Conservation (phyloP, 345 rosid species). For the Camelina neglecta region DNA sequence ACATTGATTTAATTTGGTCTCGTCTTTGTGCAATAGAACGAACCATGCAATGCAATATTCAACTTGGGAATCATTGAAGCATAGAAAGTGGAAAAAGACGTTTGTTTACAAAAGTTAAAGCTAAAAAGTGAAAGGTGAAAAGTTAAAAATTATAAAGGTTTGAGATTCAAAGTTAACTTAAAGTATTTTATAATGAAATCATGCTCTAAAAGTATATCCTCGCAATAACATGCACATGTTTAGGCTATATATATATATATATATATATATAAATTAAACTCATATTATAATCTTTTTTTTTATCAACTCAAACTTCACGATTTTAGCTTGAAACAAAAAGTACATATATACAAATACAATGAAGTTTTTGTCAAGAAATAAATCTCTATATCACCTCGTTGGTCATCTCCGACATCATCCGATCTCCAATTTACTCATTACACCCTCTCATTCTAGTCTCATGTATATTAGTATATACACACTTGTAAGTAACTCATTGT, state of each 20-base stretch:
- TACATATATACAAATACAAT: too few relatives aligned
- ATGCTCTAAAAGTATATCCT: conserved; percentile 29
- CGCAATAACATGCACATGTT: conserved; percentile 25
- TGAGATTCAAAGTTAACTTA: conserved; percentile 39
- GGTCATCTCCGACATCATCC: neutral
- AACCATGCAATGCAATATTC: conserved; percentile 31
- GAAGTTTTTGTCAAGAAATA: neutral
- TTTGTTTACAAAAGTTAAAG: conserved; percentile 31
- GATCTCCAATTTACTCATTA: conserved; percentile 1
- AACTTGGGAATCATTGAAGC: conserved; percentile 34
- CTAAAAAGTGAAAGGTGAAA: conserved; percentile 23
- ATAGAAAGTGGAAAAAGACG: conserved; percentile 38
- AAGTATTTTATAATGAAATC: conserved; percentile 20
- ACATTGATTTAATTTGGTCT: neutral
- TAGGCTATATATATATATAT: neutral
- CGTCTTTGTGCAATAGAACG: neutral
- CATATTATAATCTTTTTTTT: neutral
- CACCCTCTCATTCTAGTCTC: neutral
- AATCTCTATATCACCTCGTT: neutral
- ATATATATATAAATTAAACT: neutral
- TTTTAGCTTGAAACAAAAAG: neutral
- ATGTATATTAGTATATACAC: neutral
- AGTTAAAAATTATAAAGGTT: conserved; percentile 21
- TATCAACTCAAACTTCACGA: neutral
- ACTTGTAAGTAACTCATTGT: neutral